phyloP scores from a whole-genome alignment of 108 stramenopile species.

The Conticribra guillardii region DNA sequence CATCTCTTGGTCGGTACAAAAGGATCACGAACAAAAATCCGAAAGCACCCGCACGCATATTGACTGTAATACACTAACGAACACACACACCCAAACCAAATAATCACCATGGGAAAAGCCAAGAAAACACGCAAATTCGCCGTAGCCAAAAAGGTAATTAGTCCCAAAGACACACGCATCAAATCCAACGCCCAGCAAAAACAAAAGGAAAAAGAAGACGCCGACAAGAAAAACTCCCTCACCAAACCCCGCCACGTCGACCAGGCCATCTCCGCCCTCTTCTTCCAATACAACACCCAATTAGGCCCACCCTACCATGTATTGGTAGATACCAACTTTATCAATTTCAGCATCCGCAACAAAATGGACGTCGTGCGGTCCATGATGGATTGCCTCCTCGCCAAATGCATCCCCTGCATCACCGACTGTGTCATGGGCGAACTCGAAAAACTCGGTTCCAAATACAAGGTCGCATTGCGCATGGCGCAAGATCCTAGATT shows the following conservation, averaged over 20 bases:
- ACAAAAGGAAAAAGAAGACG: constrained; percentile 54
- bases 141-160: constrained; percentile 91
- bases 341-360: constrained; percentile 98
- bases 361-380: constrained; percentile 97
- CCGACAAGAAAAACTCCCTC: constrained; percentile 47
- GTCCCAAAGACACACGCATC: constrained; percentile 89
- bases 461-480: constrained; percentile 96
- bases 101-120: constrained; percentile 93
- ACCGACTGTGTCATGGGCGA: constrained; percentile 99
- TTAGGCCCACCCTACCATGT: constrained; percentile 98
- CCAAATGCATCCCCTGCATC: constrained; percentile 98
- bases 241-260: constrained; percentile 83
- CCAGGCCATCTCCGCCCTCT: constrained; percentile 90
- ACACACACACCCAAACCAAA: no score
- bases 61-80: no score
- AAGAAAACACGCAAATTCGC: constrained; percentile 95
- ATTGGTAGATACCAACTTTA: constrained; percentile 99
- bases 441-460: constrained; percentile 96
- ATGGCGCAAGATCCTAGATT: constrained; percentile 98
- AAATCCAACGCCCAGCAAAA: constrained; percentile 57
- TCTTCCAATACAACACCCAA: constrained; percentile 97
- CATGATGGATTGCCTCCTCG: constrained; percentile 99
- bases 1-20: no score
- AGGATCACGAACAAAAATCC: no score
- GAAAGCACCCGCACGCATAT: no score